These are phyloP conservation scores for Tephrocybe sp. DNA, from an alignment of 768 basidiomycete species.

Conservation along the genomic window DNA sequence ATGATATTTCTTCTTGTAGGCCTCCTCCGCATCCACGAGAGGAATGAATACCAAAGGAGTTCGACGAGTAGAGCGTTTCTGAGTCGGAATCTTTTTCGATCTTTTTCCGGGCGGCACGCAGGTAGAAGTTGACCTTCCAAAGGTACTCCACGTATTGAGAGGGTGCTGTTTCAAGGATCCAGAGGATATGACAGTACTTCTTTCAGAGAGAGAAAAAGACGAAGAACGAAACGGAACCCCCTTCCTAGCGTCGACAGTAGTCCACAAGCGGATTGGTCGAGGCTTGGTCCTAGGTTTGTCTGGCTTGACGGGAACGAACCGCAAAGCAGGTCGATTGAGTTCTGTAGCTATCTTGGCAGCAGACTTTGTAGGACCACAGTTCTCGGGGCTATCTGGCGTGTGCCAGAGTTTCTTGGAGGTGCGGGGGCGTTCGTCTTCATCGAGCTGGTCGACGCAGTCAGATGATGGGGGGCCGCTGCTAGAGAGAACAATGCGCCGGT, in stretches of 20 bases:
- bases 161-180: slow-evolving; percentile 6
- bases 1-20: slow-evolving; percentile 17
- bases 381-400: background rate
- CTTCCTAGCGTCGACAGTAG: slow-evolving; percentile 35
- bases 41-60: slow-evolving; percentile 31
- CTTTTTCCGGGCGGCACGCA: background rate
- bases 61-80: slow-evolving; percentile 10
- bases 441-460: slow-evolving; percentile 3
- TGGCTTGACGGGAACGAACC: slow-evolving; percentile 18
- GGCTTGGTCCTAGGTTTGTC: slow-evolving; percentile 3
- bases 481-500: slow-evolving; percentile 13
- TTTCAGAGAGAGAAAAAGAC: slow-evolving; percentile 14
- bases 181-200: background rate
- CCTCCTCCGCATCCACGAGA: slow-evolving; percentile 24
- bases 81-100: background rate
- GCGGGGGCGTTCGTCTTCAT: background rate
- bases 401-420: background rate
- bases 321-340: slow-evolving; percentile 25
- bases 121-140: background rate
- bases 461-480: slow-evolving; percentile 11
- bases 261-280: slow-evolving; percentile 17
- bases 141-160: slow-evolving; percentile 14
- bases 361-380: background rate
- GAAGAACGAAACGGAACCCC: slow-evolving; percentile 24
- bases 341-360: background rate